phyloP scores from a whole-genome alignment of 2,329 filamentous ascomycete genomes.

The Diaporthe capsici region DNA sequence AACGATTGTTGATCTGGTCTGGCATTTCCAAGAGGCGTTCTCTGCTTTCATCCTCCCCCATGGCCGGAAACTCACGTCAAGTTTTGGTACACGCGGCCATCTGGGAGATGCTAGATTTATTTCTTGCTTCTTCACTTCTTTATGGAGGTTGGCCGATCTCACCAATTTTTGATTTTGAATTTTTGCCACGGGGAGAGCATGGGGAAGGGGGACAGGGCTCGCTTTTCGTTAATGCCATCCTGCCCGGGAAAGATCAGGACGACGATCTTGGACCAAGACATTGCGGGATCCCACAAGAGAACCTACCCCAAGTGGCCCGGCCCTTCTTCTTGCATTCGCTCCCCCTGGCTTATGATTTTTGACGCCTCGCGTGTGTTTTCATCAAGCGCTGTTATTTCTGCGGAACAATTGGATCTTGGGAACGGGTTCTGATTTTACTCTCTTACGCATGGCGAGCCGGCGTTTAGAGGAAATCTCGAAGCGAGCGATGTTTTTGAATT shows the following conservation, averaged over 20 bases:
- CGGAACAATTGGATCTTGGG: conserved; percentile 31
- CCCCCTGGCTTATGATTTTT: conserved; percentile 12
- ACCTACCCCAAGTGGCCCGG: conserved; percentile 25
- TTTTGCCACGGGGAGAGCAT: conserved; percentile 23
- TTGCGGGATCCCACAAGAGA: conserved; percentile 32
- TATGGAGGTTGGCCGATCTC: conserved; percentile 40
- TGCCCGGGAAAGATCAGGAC: conserved; percentile 35
- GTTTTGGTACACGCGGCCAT: conserved; percentile 41
- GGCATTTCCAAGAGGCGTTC: conserved; percentile 39
- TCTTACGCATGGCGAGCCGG: conserved; percentile 37
- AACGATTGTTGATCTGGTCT: conserved; percentile 39
- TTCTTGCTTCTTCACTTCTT: conserved; percentile 42
- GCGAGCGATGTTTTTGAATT: conserved; percentile 30
- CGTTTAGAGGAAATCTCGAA: conserved; percentile 33
- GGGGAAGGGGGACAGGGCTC: conserved; percentile 32
- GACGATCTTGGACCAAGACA: conserved; percentile 33
- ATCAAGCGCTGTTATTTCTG: conserved; percentile 23
- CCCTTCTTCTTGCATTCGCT: conserved; percentile 25
- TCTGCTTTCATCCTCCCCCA: conserved; percentile 38
- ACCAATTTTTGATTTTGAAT: conserved; percentile 28
- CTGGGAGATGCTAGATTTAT: conserved; percentile 41
- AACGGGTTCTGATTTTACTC: conserved; percentile 29
- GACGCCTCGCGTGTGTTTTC: conserved; percentile 32
- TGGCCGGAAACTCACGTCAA: conserved; percentile 37
- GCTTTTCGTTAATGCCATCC: conserved; percentile 37